Base-by-base conservation (phyloP, 1,139 yeast species). In the Hyphopichia khmerensis region DNA sequence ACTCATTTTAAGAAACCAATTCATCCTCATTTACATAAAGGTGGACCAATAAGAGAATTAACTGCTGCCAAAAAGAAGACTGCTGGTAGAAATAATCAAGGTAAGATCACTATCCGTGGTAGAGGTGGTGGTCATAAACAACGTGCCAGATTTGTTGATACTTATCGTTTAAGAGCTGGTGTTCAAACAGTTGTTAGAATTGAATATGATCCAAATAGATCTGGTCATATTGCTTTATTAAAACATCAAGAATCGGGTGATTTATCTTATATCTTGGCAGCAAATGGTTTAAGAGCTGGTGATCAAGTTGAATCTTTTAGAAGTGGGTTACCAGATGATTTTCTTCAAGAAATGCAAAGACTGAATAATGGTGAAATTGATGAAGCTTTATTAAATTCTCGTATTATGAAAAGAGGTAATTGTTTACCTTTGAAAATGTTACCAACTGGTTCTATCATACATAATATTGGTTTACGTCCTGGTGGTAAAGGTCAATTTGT, bases 51-150 rank as follows among this genome's bases (percentile, higher is more conserved):
- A 42, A 75, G 77, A 58, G 83, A 82, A 43, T 75, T 93, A 58
- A 93, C 99, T 0, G 77, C 77, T 21, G 80, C 91, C 33, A 81
- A 80, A 57, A 83, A 84, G 61, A 79, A 80, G 47, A 80, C 82
- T 39, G 86, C 96, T 42, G 99, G 99, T 51, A 84, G 99, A 69
- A 91, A 93, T 64, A 77, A 87, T 64, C 74, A 85, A 11, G 99
- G 99, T 53, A 78, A 80, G 52, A 88, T 93, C 56, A 88, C 96
- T 8, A 85, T 89, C 35, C 82, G 99, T 61, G 97, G 95, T 62
- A 82, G 95, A 64, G 99, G 99, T 62, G 99, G 99, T 56, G 99
- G 98, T 37, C 95, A 88, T 62, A 89, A 87, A 64, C 84, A 90
- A 59, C 80, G 99, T 65, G 79, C 87, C 35, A 80, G 99, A 57